A percentile compares a stretch with the other conserved stretches of the same genome.
Evolutionary conservation across 805 yeast genomes (phyloP).

Genomic region (Candida tallmaniae): DNA sequence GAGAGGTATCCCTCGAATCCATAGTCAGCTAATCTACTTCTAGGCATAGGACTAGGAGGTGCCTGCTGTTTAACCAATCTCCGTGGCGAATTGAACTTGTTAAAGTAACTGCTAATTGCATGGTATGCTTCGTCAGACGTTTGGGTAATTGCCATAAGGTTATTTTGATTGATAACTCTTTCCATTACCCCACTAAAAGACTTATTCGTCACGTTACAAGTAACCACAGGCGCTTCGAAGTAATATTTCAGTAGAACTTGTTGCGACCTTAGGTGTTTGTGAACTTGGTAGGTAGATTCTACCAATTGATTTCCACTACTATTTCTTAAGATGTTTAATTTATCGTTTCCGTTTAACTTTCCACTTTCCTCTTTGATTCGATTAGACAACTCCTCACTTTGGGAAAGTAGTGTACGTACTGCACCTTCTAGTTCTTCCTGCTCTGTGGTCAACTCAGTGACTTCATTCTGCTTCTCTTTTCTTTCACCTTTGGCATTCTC

Average conservation of each 20-base stretch:
- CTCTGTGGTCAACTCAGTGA: conserved; percentile 14
- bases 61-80: conserved; percentile 37
- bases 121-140: conserved; percentile 43
- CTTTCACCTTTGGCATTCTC: conserved; percentile 10
- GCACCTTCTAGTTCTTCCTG: conserved; percentile 19
- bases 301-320: neutral
- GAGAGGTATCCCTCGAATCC: conserved; percentile 82
- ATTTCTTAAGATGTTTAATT: conserved; percentile 5
- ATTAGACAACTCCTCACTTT: conserved; percentile 11
- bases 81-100: conserved; percentile 47
- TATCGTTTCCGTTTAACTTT: conserved; percentile 8
- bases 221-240: conserved; percentile 71
- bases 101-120: conserved; percentile 29
- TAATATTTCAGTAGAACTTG: conserved; percentile 39
- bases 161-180: conserved; percentile 47
- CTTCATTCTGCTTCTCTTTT: conserved; percentile 10
- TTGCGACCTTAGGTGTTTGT: conserved; percentile 36
- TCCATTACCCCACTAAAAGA: conserved; percentile 54
- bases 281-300: conserved; percentile 11
- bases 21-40: conserved; percentile 32
- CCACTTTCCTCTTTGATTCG: conserved; percentile 10
- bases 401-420: conserved; percentile 11
- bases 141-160: conserved; percentile 63
- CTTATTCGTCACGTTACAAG: conserved; percentile 50
- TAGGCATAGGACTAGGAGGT: conserved; percentile 14